Evolutionary conservation across 1,284 basidiomycete genomes (phyloP).

Genomic region (Ustilago shanxiensis): DNA sequence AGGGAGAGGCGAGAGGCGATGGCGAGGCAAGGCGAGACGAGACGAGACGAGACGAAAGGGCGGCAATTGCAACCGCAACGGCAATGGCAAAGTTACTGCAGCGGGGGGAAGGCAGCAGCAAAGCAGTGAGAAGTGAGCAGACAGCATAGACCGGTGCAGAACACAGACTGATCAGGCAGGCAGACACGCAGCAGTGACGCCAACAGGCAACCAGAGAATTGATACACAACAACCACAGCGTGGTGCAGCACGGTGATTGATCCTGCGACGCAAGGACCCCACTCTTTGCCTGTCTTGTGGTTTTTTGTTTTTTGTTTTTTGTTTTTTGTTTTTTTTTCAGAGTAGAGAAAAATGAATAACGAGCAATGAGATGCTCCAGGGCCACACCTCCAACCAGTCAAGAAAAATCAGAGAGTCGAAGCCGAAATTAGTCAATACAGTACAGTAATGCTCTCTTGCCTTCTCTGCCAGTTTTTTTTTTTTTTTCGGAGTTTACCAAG

Average conservation of each 20-base stretch:
- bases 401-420: too few relatives aligned
- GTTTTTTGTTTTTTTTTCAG: too few relatives aligned
- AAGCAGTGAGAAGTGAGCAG: neutral
- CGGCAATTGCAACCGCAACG: neutral
- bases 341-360: too few relatives aligned
- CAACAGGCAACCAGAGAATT: constrained; percentile 1
- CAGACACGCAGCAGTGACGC: constrained; percentile 9
- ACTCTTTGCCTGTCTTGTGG: too few relatives aligned
- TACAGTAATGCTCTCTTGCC: too few relatives aligned
- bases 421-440: neutral
- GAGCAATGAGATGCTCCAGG: neutral
- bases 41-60: neutral
- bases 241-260: too few relatives aligned
- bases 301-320: too few relatives aligned
- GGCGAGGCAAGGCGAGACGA: neutral
- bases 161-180: too few relatives aligned
- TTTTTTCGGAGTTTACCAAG: neutral
- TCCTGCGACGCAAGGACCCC: too few relatives aligned
- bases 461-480: neutral
- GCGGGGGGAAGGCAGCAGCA: neutral
- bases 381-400: neutral
- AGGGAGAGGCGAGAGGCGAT: neutral
- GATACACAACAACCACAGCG: too few relatives aligned
- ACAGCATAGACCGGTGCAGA: constrained; percentile 2
- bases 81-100: neutral